Conservation (phyloP, 2,329 filamentous ascomycete species). For the Colletotrichum sublineola region DNA sequence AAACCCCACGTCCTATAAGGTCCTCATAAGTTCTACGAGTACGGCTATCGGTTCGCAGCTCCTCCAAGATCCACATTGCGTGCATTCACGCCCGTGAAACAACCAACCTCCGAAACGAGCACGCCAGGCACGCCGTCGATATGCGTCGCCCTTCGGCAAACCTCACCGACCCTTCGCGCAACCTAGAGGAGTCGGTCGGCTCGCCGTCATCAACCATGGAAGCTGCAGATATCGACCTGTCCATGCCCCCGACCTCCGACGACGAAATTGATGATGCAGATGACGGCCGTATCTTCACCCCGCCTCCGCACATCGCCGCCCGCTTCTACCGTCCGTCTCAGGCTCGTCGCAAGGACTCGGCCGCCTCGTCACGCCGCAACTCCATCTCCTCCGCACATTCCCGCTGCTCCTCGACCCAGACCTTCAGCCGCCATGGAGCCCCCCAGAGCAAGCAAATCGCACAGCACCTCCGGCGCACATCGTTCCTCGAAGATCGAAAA, state of each 20-base stretch:
- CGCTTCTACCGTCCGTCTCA: slow-evolving; percentile 80
- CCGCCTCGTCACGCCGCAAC: slow-evolving; percentile 83
- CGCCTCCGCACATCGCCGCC: slow-evolving; percentile 82
- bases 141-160: slow-evolving; percentile 61
- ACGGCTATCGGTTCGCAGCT: neutral
- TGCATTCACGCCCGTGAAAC: slow-evolving; percentile 15
- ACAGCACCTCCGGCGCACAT: slow-evolving; percentile 83
- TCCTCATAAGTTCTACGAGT: neutral
- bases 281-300: slow-evolving; percentile 63
- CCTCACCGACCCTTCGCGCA: slow-evolving; percentile 58
- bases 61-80: neutral
- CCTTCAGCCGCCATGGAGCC: slow-evolving; percentile 64
- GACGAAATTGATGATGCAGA: slow-evolving; percentile 52
- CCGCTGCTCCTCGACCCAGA: slow-evolving; percentile 72
- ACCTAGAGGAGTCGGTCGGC: slow-evolving; percentile 53
- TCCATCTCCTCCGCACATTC: slow-evolving; percentile 83
- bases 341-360: slow-evolving; percentile 79
- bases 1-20: neutral
- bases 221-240: slow-evolving; percentile 52
- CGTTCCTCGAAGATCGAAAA: slow-evolving; percentile 84
- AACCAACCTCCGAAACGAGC: slow-evolving; percentile 16
- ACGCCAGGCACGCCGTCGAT: slow-evolving; percentile 44
- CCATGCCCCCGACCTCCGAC: slow-evolving; percentile 53
- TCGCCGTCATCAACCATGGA: slow-evolving; percentile 48
- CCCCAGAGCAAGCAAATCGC: slow-evolving; percentile 83